phyloP scores from a whole-genome alignment of 169 alveolate genomes.

The Besnoitia besnoiti region DNA sequence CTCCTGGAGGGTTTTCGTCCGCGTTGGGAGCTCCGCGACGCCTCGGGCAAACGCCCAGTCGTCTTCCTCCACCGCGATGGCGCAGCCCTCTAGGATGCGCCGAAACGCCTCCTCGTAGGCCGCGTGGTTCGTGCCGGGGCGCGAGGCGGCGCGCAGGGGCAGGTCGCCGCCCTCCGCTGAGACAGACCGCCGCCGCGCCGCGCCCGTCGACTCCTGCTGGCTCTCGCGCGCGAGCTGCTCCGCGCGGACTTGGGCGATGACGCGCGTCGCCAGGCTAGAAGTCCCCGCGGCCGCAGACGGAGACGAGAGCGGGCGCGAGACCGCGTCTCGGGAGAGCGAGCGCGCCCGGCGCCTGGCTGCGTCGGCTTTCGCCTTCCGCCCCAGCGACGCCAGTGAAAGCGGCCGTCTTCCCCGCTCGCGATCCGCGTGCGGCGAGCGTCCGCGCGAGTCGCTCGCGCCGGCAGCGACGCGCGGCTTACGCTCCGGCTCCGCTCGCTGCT shows the following conservation, averaged over 20 bases:
- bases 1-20: too few relatives aligned
- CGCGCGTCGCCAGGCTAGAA: neutral
- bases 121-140: neutral
- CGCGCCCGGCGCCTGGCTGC: neutral
- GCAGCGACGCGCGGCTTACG: too few relatives aligned
- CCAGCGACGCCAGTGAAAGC: neutral
- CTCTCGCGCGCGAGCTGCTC: neutral
- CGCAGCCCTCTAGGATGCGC: neutral
- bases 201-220: neutral
- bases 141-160: neutral
- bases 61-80: neutral
- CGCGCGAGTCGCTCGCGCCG: too few relatives aligned
- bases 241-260: neutral
- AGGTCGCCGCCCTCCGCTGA: neutral
- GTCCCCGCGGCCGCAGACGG: neutral
- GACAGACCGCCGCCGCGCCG: neutral
- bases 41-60: neutral
- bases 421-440: too few relatives aligned
- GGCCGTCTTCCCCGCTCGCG: too few relatives aligned
- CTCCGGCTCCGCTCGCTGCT: too few relatives aligned
- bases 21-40: too few relatives aligned
- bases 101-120: constrained; percentile 4
- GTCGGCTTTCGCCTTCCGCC: neutral
- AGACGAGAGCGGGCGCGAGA: neutral
- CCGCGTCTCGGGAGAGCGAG: neutral